Evolutionary conservation across 2,329 filamentous ascomycete genomes (phyloP), one percentile per base, ranked within the genome.

Genomic region (Botryotinia calthae): DNA sequence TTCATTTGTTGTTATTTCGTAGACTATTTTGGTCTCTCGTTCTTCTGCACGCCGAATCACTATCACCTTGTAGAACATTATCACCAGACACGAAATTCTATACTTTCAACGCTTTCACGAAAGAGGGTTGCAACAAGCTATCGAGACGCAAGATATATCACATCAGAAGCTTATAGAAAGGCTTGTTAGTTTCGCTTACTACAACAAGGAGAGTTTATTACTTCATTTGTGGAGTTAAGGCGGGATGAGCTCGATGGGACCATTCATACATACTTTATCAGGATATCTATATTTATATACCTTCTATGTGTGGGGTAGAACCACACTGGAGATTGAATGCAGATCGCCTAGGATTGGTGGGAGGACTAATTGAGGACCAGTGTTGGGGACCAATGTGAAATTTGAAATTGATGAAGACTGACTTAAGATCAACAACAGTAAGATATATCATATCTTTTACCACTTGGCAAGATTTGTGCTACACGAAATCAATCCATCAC

Each of bases 141-240:
- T 34, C 66, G 40, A 59, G 66, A 69, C 66, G 51, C 51, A 61
- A 28, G 48, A 56, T 37, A 42, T 56, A 67, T 66, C 64, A 31
- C 64, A 56, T 22, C 37, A 67, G 48, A 54, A 54, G 31, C 64
- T 54, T 54, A 9, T 37, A 67, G 48, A n/a, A 25, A 42, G n/a
- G 48, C 48, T 56, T 67, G 12, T 22, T 67, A n/a, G 25, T n/a
- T 28, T 44, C 40, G 14, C 48, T 40, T 67, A 67, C 25, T 14
- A 56, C n/a, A 42, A n/a, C 20, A 5, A 67, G 16, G 65, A 42
- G 65, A 67, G 48, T 42, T 25, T 42, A 28, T 56, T 22, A 22
- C 40, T 56, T 56, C 7, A 37, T 65, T 65, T 65, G 63, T 48
- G 63, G 63, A 48, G 63, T 48, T 34, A 48, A 65, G 62, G 34